phyloP scores from a whole-genome alignment of 257 asterid genomes.

The Solanum appendiculatum region DNA sequence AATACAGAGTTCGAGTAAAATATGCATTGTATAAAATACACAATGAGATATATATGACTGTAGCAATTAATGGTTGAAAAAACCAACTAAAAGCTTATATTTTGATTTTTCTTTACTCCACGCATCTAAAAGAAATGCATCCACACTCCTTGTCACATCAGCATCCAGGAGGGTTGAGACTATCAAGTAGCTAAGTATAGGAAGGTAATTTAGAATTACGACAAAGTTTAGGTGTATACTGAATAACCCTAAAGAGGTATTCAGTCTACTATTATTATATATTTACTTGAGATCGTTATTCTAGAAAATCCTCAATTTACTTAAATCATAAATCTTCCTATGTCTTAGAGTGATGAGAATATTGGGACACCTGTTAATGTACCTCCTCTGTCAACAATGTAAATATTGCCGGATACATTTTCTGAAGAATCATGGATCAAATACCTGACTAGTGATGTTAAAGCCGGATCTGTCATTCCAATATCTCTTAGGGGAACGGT shows the following conservation, averaged over 20 bases:
- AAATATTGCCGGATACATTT: slow-evolving; percentile 29
- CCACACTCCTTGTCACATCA: background rate
- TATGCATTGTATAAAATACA: background rate
- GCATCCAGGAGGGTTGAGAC: too few species aligned
- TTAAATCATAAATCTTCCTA: background rate
- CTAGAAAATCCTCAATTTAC: background rate
- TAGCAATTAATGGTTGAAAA: background rate
- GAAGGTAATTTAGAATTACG: background rate
- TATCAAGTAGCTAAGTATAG: background rate
- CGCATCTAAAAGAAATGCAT: background rate
- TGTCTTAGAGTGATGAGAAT: slow-evolving; percentile 17
- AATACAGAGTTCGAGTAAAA: background rate
- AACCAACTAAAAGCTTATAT: background rate
- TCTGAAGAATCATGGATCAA: slow-evolving; percentile 26
- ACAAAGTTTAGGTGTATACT: background rate
- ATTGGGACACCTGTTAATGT: slow-evolving; percentile 29
- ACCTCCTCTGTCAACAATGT: slow-evolving; percentile 23
- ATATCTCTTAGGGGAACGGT: slow-evolving; percentile 9
- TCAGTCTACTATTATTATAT: background rate
- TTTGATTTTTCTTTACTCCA: background rate
- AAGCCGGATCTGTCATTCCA: slow-evolving; percentile 24
- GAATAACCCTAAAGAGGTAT: background rate
- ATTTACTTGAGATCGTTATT: background rate
- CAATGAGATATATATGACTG: background rate
- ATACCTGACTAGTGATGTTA: slow-evolving; percentile 28